Evolutionary conservation across 257 asterid genomes (phyloP).

Genomic region (Plectranthus barbatus): DNA sequence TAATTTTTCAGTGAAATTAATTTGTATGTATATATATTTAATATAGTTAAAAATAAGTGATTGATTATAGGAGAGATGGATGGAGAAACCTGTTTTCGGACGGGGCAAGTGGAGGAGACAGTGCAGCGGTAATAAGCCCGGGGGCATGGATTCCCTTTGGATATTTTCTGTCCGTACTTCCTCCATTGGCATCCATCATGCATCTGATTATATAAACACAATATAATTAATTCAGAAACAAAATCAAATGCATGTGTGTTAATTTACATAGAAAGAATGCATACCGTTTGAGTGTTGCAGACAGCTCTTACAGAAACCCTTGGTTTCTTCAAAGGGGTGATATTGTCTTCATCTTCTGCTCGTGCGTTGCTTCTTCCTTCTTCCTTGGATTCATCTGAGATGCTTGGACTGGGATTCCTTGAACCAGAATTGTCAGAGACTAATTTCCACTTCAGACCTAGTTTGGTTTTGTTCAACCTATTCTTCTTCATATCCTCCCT

Average conservation of each 20-base stretch:
- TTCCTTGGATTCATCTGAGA: slow-evolving; percentile 20
- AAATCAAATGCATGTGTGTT: neutral
- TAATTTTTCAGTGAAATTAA: no score
- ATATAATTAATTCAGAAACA: no score
- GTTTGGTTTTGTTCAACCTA: neutral
- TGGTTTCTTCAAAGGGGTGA: slow-evolving; percentile 32
- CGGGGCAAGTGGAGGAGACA: slow-evolving; percentile 37
- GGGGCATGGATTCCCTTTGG: slow-evolving; percentile 57
- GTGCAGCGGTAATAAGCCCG: slow-evolving; percentile 62
- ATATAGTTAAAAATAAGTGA: no score
- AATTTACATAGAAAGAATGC: no score
- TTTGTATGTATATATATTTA: no score
- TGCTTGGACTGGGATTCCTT: neutral
- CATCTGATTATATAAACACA: slow-evolving; percentile 17
- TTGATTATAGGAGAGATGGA: no score
- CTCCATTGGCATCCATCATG: slow-evolving; percentile 63
- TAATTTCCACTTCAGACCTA: slow-evolving; percentile 27
- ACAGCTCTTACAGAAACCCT: slow-evolving; percentile 49
- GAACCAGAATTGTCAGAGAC: neutral
- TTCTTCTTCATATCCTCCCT: neutral
- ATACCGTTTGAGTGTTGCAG: slow-evolving; percentile 42
- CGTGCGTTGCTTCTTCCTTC: neutral
- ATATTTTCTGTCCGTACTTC: slow-evolving; percentile 52
- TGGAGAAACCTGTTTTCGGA: slow-evolving; percentile 36
- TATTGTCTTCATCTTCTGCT: slow-evolving; percentile 21